Conservation (phyloP, 2,329 filamentous ascomycete species). For the Talaromyces funiculosus region DNA sequence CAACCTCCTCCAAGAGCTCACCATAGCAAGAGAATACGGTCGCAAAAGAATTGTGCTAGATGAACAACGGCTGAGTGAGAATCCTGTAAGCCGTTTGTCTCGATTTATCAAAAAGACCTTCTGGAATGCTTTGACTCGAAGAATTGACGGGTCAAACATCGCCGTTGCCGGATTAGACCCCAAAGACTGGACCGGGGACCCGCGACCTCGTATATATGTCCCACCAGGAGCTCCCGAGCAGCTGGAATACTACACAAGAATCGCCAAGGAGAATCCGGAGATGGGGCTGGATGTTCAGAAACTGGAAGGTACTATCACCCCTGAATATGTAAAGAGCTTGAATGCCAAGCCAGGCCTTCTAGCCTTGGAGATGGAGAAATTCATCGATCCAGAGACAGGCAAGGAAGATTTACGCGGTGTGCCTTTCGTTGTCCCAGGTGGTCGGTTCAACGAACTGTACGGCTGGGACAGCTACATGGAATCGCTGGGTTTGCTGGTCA, state of each 20-base stretch:
- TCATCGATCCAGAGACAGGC: slow-evolving; percentile 60
- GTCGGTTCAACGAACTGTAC: slow-evolving; percentile 96
- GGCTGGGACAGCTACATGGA: slow-evolving; percentile 99
- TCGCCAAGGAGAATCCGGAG: slow-evolving; percentile 73
- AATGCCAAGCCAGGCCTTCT: slow-evolving; percentile 84
- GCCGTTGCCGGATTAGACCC: slow-evolving; percentile 81
- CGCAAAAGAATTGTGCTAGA: slow-evolving; percentile 86
- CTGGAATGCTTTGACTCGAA: slow-evolving; percentile 84
- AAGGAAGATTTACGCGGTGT: slow-evolving; percentile 69
- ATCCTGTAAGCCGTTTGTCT: slow-evolving; percentile 81
- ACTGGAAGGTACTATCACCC: slow-evolving; percentile 66
- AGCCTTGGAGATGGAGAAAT: slow-evolving; percentile 81
- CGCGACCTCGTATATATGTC: slow-evolving; percentile 85
- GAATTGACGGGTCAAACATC: slow-evolving; percentile 76
- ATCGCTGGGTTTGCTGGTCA: slow-evolving; percentile 79
- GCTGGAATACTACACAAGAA: slow-evolving; percentile 76
- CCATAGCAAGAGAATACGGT: slow-evolving; percentile 83
- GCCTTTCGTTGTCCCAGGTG: slow-evolving; percentile 95
- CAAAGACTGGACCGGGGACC: slow-evolving; percentile 91
- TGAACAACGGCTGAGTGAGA: slow-evolving; percentile 86
- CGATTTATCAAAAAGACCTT: slow-evolving; percentile 85
- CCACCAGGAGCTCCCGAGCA: slow-evolving; percentile 80
- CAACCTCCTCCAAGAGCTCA: slow-evolving; percentile 91
- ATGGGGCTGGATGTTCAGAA: slow-evolving; percentile 80
- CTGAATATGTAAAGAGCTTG: slow-evolving; percentile 73